Percentiles rank a stretch among this genome's conserved stretches.
These are phyloP conservation scores for Aspergillus panamensis DNA, from an alignment of 495 filamentous ascomycete genomes.

Conservation along the genomic window DNA sequence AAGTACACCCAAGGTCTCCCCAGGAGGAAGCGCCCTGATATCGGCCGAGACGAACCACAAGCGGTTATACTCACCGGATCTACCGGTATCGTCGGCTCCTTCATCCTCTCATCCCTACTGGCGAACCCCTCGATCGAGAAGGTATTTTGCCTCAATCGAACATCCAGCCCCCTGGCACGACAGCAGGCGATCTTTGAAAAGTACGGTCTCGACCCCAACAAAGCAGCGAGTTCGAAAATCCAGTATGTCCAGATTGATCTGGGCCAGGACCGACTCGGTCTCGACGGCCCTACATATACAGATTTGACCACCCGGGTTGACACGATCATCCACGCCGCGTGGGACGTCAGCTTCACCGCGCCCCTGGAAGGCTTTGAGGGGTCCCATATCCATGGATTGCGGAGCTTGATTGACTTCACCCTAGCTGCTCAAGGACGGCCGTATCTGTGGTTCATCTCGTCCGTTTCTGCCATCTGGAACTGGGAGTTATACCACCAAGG, in stretches of 20 bases:
- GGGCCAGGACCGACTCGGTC: slow-evolving; percentile 42
- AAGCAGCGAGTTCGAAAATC: slow-evolving; percentile 16
- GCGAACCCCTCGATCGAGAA: slow-evolving; percentile 36
- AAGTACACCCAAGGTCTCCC: slow-evolving; percentile 27
- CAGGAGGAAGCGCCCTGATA: slow-evolving; percentile 2
- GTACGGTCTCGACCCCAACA: slow-evolving; percentile 9
- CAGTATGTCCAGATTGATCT: slow-evolving; percentile 51
- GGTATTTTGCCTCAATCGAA: slow-evolving; percentile 55
- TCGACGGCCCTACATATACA: slow-evolving; percentile 34
- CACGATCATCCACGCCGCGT: slow-evolving; percentile 60
- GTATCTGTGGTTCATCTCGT: slow-evolving; percentile 54
- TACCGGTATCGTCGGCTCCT: slow-evolving; percentile 55
- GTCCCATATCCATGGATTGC: slow-evolving; percentile 48
- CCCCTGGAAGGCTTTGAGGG: slow-evolving; percentile 53
- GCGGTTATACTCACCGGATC: slow-evolving; percentile 51
- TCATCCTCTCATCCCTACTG: slow-evolving; percentile 47
- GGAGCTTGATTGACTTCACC: slow-evolving; percentile 48
- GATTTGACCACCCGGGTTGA: slow-evolving; percentile 38
- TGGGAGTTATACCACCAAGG: slow-evolving; percentile 27
- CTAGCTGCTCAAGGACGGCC: slow-evolving; percentile 36
- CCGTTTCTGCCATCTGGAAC: slow-evolving; percentile 43
- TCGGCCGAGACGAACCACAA: slow-evolving; percentile 5
- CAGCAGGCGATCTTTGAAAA: slow-evolving; percentile 15
- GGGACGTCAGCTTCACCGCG: slow-evolving; percentile 62
- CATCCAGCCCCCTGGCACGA: slow-evolving; percentile 15